Evolutionary conservation across 768 basidiomycete species (phyloP), one percentile per base, ranked within the genome.

Genomic region (Termitomyces sp.): DNA sequence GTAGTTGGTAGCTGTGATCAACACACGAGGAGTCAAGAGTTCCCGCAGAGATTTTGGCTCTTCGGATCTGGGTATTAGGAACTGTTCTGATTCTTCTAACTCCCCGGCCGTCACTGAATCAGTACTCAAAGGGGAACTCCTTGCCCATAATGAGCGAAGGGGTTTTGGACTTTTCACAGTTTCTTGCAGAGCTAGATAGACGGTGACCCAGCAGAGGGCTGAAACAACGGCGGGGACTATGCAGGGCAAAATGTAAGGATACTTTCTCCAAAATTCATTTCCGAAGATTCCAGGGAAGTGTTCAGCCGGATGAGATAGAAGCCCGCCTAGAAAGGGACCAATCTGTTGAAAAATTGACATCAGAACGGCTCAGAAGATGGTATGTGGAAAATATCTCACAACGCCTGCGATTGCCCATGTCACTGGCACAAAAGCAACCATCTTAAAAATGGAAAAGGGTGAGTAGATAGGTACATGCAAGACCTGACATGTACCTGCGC

Each of bases 161-260:
- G 68, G 61, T 17, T 57, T 62, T n/a, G 71, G 70, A 3, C 59
- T 61, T 19, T 49, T 54, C 9, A 71, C 62, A 10, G 75, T 73
- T 59, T 89, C 88, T 60, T 80, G 75, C 23, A 89, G 69, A 67
- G 77, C 83, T 0, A 81, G 46, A 50, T 73, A 70, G 0, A 78
- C 75, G 1, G 83, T 69, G 9, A 82, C 28, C 77, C 79, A 83
- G 4, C 79, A 80, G n/a, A 84, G 2, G 7, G 70, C 66, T 0
- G 83, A 73, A 66, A 84, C 83, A 0, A 83, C 81, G 2, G 84
- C 85, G 6, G 85, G 77, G 2, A 87, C 78, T 8, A 83, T 76
- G 58, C 86, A 89, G 5, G 88, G 79, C 48, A 89, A 74, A 66
- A 89, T 85, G 61, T 86, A 86, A 0, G 84, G 84, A 57, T 80